A percentile compares a stretch with the other conserved stretches of the same genome.
phyloP scores from a whole-genome alignment of 805 yeast species.

The Jamesozyma gamospora region DNA sequence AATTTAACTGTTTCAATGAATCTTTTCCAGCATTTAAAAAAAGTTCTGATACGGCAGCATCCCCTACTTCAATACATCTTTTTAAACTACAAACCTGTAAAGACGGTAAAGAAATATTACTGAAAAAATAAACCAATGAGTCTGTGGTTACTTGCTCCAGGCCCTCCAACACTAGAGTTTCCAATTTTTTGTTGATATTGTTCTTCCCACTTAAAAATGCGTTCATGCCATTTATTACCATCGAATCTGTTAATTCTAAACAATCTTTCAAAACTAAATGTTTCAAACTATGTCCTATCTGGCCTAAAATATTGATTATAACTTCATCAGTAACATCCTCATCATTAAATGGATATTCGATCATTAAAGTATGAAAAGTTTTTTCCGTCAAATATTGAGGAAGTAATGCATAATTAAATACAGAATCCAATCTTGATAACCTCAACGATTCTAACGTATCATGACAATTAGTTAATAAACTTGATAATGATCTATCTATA shows the following conservation, averaged over 20 bases:
- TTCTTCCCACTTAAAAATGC: slow-evolving; percentile 40
- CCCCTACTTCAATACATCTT: slow-evolving; percentile 58
- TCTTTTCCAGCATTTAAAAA: slow-evolving; percentile 47
- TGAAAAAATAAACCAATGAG: slow-evolving; percentile 52
- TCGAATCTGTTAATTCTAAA: slow-evolving; percentile 55
- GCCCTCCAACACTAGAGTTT: slow-evolving; percentile 46
- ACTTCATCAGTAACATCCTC: slow-evolving; percentile 60
- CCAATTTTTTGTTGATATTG: slow-evolving; percentile 26
- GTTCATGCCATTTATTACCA: slow-evolving; percentile 46
- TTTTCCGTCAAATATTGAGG: slow-evolving; percentile 48
- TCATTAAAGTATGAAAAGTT: slow-evolving; percentile 44
- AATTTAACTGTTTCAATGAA: slow-evolving; percentile 56
- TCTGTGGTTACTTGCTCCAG: slow-evolving; percentile 62
- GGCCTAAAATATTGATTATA: slow-evolving; percentile 48
- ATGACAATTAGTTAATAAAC: slow-evolving; percentile 55
- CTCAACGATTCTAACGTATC: slow-evolving; percentile 44
- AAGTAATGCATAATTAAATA: slow-evolving; percentile 52
- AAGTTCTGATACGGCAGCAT: slow-evolving; percentile 49
- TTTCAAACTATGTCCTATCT: slow-evolving; percentile 51
- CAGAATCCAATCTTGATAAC: slow-evolving; percentile 63
- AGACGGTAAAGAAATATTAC: slow-evolving; percentile 39
- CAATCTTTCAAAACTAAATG: slow-evolving; percentile 65
- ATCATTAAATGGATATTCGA: slow-evolving; percentile 59
- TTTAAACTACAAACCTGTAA: slow-evolving; percentile 50
- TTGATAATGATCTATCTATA: slow-evolving; percentile 50